phyloP scores from a whole-genome alignment of 192 early-diverging fungal species.

The Backusella liffmaniae region DNA sequence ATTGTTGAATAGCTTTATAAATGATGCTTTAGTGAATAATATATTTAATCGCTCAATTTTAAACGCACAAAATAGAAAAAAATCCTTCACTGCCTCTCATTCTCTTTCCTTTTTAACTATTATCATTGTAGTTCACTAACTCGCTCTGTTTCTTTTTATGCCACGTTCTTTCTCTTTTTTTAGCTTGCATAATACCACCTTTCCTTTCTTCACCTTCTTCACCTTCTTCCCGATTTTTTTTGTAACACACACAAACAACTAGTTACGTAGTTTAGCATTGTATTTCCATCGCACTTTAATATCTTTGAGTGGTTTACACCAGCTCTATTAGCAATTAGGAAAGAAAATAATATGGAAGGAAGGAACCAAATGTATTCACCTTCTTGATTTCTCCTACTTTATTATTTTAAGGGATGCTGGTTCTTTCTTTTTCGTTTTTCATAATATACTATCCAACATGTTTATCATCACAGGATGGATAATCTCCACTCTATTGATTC shows the following conservation, averaged over 20 bases:
- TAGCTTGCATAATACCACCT: not conserved
- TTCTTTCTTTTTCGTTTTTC: not conserved
- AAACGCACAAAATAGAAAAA: conserved; percentile 2
- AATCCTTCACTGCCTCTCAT: not conserved
- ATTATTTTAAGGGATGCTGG: not conserved
- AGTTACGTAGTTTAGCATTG: not conserved
- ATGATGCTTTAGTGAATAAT: not conserved
- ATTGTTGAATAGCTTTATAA: not conserved
- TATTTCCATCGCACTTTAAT: no score
- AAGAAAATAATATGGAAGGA: no score
- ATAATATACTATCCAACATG: not conserved
- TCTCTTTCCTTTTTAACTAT: not conserved
- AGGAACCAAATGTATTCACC: no score
- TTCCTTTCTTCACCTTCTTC: not conserved
- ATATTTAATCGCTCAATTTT: not conserved
- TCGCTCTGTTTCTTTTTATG: not conserved
- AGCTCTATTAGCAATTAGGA: no score
- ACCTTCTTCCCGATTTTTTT: not conserved
- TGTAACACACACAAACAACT: not conserved
- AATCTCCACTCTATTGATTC: not conserved
- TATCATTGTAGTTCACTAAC: not conserved
- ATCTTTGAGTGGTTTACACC: no score
- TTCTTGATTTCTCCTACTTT: no score
- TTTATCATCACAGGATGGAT: not conserved
- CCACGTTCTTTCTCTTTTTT: not conserved